Evolutionary conservation across 2,329 filamentous ascomycete genomes (phyloP).

Genomic region (Aspergillus brunneoviolaceus): DNA sequence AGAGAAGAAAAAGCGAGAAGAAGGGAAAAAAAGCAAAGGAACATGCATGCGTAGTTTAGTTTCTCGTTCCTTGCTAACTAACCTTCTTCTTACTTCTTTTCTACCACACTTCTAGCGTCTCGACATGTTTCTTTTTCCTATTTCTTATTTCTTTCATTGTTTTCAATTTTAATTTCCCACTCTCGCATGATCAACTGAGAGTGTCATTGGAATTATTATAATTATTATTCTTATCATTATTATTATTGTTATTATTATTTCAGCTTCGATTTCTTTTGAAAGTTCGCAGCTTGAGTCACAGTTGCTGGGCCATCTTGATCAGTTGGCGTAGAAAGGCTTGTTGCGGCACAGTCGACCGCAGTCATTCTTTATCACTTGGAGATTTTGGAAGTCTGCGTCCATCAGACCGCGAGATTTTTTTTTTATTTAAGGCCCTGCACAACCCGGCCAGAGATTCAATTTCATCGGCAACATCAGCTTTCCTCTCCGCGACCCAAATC

Average conservation of each 20-base stretch:
- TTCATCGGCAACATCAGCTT: conserved; percentile 4
- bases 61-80: conserved; percentile 16
- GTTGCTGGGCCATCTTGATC: conserved; percentile 12
- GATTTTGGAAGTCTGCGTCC: conserved; percentile 1
- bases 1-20: conserved; percentile 13
- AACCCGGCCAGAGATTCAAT: conserved; percentile 16
- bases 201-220: conserved; percentile 6
- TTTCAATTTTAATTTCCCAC: conserved; percentile 4
- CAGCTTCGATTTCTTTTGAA: conserved; percentile 12
- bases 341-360: conserved; percentile 24
- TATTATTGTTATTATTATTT: conserved; percentile 10
- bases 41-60: conserved; percentile 19
- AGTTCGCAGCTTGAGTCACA: conserved; percentile 10
- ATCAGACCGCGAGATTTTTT: conserved; percentile 14
- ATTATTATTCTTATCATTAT: conserved; percentile 1
- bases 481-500: neutral
- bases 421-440: conserved; percentile 24
- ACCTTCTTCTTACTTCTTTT: conserved; percentile 17
- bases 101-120: neutral
- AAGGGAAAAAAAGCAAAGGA: conserved; percentile 17
- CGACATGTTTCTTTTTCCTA: neutral
- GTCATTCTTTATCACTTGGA: conserved; percentile 20
- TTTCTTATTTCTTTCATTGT: neutral
- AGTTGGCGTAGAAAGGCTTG: conserved; percentile 20
- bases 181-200: conserved; percentile 7